Conservation (phyloP, 331 rosid species). For the Prunus yedoensis region DNA sequence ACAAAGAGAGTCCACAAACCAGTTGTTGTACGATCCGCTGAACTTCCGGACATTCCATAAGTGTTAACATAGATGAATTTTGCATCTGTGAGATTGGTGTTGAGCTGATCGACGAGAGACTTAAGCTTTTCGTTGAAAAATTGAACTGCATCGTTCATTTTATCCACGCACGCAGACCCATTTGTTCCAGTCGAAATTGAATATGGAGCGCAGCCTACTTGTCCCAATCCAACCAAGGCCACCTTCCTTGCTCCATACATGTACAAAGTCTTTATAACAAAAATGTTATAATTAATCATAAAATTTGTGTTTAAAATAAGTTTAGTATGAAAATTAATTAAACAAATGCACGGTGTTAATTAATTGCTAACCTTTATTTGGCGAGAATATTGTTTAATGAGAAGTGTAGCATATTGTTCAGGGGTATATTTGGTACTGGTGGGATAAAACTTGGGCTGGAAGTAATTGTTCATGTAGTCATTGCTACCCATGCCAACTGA, state of each 20-base stretch:
- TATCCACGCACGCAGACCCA: constrained; percentile 38
- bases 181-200: constrained; percentile 27
- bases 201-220: constrained; percentile 53
- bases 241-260: constrained; percentile 63
- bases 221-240: constrained; percentile 39
- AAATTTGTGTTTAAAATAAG: too few relatives aligned
- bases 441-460: constrained; percentile 30
- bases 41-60: not conserved
- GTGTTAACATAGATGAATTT: constrained; percentile 40
- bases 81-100: constrained; percentile 27
- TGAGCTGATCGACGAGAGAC: constrained; percentile 37
- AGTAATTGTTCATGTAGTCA: constrained; percentile 71
- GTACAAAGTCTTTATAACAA: constrained; percentile 34
- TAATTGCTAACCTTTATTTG: constrained; percentile 34
- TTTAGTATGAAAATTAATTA: not conserved
- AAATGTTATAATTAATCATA: not conserved
- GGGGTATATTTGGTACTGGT: constrained; percentile 17
- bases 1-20: constrained; percentile 1
- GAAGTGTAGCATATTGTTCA: constrained; percentile 32
- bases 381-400: constrained; percentile 21
- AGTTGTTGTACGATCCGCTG: constrained; percentile 5
- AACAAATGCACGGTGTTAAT: not conserved
- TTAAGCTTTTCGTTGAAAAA: constrained; percentile 42
- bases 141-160: constrained; percentile 30
- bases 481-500: constrained; percentile 51